Conservation (phyloP, 2,329 filamentous ascomycete genomes). For the Venturia carpophila region DNA sequence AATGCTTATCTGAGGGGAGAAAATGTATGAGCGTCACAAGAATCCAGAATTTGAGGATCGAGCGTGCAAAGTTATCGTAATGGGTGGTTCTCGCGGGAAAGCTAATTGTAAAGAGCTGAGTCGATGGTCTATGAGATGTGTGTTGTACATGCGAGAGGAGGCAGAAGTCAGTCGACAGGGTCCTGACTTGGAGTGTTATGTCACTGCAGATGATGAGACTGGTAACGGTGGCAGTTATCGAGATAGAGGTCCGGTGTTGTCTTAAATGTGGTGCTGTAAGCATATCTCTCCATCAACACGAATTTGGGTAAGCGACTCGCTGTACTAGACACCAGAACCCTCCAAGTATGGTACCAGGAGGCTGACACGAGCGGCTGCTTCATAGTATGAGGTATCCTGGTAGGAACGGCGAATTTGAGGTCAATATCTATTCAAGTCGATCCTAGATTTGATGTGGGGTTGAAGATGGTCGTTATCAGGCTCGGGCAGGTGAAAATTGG, state of each 20-base stretch:
- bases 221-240: background rate
- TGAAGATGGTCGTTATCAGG: background rate
- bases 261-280: background rate
- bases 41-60: background rate
- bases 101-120: background rate
- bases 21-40: too few species aligned
- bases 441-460: background rate
- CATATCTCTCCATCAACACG: background rate
- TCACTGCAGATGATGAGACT: background rate
- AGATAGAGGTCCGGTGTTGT: background rate
- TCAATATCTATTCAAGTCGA: background rate
- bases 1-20: background rate
- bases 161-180: background rate
- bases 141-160: background rate
- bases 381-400: background rate
- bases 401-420: background rate
- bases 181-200: background rate
- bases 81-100: background rate
- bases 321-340: background rate
- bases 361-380: background rate
- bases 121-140: background rate
- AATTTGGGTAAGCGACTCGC: background rate
- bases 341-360: background rate
- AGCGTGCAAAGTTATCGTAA: background rate
- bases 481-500: background rate